These are phyloP conservation scores for Leucoagaricus sp. DNA, from an alignment of 1,284 basidiomycete genomes.

Conservation along the genomic window DNA sequence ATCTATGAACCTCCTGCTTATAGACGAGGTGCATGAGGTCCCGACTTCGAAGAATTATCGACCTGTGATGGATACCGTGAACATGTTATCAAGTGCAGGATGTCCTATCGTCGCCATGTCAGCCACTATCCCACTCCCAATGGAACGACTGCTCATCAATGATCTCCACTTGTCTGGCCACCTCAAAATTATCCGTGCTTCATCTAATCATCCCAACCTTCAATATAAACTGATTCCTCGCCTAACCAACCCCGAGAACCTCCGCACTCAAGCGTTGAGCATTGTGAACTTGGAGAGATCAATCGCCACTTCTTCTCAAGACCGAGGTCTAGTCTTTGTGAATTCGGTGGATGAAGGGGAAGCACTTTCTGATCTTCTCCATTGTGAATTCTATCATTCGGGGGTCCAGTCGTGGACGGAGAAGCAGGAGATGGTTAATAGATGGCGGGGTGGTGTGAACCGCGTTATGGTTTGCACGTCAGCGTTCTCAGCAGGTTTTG, in stretches of 20 bases:
- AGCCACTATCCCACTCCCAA: background rate
- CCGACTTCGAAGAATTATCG: background rate
- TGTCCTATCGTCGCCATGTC: background rate
- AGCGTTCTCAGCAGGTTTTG: constrained; percentile 15
- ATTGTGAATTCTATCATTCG: background rate
- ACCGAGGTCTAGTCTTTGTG: background rate
- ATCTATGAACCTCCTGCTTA: background rate
- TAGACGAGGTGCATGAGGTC: background rate
- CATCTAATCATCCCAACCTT: background rate
- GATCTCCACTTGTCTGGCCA: background rate
- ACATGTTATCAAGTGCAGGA: background rate
- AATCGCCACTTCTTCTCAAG: background rate
- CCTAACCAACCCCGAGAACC: background rate
- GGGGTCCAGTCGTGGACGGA: background rate
- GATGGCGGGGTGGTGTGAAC: background rate
- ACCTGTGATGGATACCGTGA: background rate
- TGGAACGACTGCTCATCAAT: background rate
- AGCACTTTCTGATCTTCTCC: background rate
- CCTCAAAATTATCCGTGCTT: background rate
- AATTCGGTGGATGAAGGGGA: background rate
- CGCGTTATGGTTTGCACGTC: constrained; percentile 5
- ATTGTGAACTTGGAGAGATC: background rate
- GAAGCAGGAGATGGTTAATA: background rate
- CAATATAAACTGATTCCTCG: background rate
- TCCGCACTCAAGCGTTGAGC: background rate